These are phyloP conservation scores for Arxiozyma slooffiae DNA, from an alignment of 1,139 yeast genomes.

Conservation along the genomic window DNA sequence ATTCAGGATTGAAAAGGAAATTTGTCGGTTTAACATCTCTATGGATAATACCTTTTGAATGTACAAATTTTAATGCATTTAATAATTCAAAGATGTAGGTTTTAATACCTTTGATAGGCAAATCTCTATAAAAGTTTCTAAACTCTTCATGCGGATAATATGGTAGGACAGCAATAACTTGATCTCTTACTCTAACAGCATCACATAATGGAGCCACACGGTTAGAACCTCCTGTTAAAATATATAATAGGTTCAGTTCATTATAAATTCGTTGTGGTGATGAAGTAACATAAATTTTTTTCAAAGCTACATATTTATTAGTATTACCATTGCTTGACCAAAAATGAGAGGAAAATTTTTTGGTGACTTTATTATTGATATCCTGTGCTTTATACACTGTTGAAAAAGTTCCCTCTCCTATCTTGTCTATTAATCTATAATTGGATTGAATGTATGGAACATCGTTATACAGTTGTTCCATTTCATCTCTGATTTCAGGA, in stretches of 20 bases:
- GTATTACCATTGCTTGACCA: conserved; percentile 25
- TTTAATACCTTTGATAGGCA: conserved; percentile 71
- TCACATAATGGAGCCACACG: conserved; percentile 85
- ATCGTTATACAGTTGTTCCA: conserved; percentile 49
- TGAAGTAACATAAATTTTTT: conserved; percentile 89
- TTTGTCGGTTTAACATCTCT: conserved; percentile 88
- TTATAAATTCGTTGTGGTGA: conserved; percentile 85
- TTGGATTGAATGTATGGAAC: conserved; percentile 54
- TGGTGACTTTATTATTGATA: conserved; percentile 22
- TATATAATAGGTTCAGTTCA: conserved; percentile 69
- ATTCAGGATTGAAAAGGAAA: conserved; percentile 67
- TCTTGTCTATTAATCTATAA: conserved; percentile 66
- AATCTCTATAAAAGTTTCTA: conserved; percentile 71
- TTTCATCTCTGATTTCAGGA: conserved; percentile 52
- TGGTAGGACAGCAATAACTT: conserved; percentile 85
- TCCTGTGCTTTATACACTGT: conserved; percentile 86
- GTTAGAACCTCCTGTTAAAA: conserved; percentile 57
- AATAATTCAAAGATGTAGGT: conserved; percentile 72
- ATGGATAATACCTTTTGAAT: conserved; percentile 67
- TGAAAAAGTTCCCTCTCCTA: conserved; percentile 93
- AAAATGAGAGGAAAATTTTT: conserved; percentile 23
- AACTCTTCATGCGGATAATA: conserved; percentile 88
- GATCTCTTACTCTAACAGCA: conserved; percentile 79
- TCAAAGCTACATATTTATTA: conserved; percentile 71
- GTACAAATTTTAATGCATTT: conserved; percentile 67